Evolutionary conservation across 2,329 filamentous ascomycete species (phyloP), one percentile per base, ranked within the genome.

Genomic region (Aspergillus spinulosporus): DNA sequence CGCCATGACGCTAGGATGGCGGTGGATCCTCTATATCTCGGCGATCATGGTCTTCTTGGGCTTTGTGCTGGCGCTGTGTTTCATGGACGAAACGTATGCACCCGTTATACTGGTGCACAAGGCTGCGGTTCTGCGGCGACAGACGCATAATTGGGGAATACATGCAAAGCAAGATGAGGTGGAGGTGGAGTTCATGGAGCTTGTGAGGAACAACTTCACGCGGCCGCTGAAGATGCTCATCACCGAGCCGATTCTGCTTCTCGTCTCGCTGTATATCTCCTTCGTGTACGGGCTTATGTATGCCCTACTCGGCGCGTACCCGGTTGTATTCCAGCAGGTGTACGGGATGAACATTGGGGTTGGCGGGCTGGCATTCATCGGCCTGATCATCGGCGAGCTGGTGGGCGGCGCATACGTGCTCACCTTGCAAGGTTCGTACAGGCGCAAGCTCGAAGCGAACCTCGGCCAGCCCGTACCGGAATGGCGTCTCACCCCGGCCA

Each of bases 81-180:
- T 83, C 64, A 71, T 83, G 28, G 73, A 80, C 48, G 82, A 85
- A 62, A 80, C 80, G 0, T 85, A 84, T 60, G 76, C 81, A 0
- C 82, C 82, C 0, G 63, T 65, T 0, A 64, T 72, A 3, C 58
- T 72, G 5, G 66, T 70, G 14, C 66, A 64, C 26, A 71, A 71
- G 42, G 83, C 82, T 0, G 66, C 75, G 0, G 76, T 80, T 47
- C 66, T 85, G 2, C 74, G 82, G 12, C 73, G 81, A 8, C 68
- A 80, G 44, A 85, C 82, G 0, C 77, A 78, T 57, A 85, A 84
- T 58, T 85, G 82, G 82, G 82, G 81, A 1, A 84, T 85, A 42
- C 81, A 84, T 56, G 82, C 82, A 1, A 80, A 80, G 59, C 74
- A 76, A 60, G 80, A 82, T 59, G 78, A 82, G 66, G 76, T 82